A percentile compares a stretch with the other conserved stretches of the same genome.
Conservation (phyloP, 768 basidiomycete species). For the Amanita inopinata region DNA sequence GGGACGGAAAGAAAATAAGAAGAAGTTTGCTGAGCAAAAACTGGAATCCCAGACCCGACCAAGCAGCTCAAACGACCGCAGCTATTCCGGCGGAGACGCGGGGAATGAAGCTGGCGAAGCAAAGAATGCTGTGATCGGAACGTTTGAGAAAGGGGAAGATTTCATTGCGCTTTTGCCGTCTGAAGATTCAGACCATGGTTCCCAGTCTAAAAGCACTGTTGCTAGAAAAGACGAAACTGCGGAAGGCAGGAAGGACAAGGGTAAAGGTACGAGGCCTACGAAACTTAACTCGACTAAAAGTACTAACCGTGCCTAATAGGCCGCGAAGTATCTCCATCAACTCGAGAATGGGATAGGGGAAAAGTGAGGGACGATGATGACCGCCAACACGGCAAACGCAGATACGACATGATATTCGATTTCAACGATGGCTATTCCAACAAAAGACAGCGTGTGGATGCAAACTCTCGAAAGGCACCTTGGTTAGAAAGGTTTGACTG, state of each 20-base stretch:
- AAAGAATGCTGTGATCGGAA: too few species aligned
- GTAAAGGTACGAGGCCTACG: too few species aligned
- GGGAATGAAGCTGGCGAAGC: too few species aligned
- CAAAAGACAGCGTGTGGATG: conserved; percentile 43
- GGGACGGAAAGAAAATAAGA: too few species aligned
- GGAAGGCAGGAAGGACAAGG: background rate
- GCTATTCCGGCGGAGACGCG: too few species aligned
- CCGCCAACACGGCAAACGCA: conserved; percentile 31
- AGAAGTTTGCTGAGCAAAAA: too few species aligned
- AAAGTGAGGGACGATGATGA: conserved; percentile 19
- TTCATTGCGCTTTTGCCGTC: conserved; percentile 15
- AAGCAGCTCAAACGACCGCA: too few species aligned
- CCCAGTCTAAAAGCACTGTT: background rate
- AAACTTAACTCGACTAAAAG: too few species aligned
- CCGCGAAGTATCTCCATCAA: background rate
- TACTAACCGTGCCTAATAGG: background rate
- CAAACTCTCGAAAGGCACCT: conserved; percentile 47
- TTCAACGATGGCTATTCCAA: conserved; percentile 39
- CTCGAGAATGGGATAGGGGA: conserved; percentile 32
- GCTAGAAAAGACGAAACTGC: background rate
- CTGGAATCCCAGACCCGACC: too few species aligned
- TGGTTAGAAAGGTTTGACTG: conserved; percentile 70
- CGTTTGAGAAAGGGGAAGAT: too few species aligned
- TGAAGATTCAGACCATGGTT: conserved; percentile 10
- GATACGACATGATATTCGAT: conserved; percentile 33